Conservation (phyloP, 176 grass and related monocot genomes). For the Cenchrus purpureus region DNA sequence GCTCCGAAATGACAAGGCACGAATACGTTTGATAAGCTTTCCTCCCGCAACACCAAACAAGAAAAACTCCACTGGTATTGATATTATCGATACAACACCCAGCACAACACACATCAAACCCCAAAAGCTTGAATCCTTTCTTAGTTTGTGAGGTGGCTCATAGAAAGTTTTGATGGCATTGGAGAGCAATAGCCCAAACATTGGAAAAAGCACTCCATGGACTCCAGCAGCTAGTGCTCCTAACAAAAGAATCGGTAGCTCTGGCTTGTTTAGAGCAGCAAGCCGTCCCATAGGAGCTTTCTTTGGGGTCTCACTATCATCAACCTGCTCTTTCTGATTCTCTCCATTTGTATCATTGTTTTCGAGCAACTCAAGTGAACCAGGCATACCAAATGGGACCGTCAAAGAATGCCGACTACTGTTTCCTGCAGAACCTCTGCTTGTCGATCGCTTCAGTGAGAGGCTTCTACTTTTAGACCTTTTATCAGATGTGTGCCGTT, state of each 20-base stretch:
- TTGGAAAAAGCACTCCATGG: slow-evolving; percentile 78
- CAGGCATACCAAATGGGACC: slow-evolving; percentile 42
- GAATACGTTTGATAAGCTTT: slow-evolving; percentile 86
- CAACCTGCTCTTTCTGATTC: slow-evolving; percentile 28
- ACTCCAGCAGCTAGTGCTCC: slow-evolving; percentile 71
- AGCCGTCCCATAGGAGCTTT: slow-evolving; percentile 65
- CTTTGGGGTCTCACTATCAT: slow-evolving; percentile 42
- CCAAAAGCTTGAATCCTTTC: slow-evolving; percentile 80
- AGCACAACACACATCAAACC: slow-evolving; percentile 75
- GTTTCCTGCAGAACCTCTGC: slow-evolving; percentile 56
- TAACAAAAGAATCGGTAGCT: slow-evolving; percentile 70
- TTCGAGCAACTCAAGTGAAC: slow-evolving; percentile 45
- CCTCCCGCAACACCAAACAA: slow-evolving; percentile 84
- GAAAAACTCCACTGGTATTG: slow-evolving; percentile 64
- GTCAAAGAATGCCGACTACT: slow-evolving; percentile 59
- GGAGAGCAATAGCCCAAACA: slow-evolving; percentile 71
- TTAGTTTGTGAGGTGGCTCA: slow-evolving; percentile 63
- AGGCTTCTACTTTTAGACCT: slow-evolving; percentile 63
- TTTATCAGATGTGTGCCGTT: slow-evolving; percentile 23
- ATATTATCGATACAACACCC: slow-evolving; percentile 57
- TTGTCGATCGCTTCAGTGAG: slow-evolving; percentile 58
- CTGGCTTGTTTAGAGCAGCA: slow-evolving; percentile 80
- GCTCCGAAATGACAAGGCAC: slow-evolving; percentile 66
- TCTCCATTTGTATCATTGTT: slow-evolving; percentile 26
- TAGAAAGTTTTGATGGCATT: slow-evolving; percentile 70